Evolutionary conservation across 2,329 filamentous ascomycete species (phyloP), one percentile per base, ranked within the genome.

Genomic region (Alternaria ethzedia): DNA sequence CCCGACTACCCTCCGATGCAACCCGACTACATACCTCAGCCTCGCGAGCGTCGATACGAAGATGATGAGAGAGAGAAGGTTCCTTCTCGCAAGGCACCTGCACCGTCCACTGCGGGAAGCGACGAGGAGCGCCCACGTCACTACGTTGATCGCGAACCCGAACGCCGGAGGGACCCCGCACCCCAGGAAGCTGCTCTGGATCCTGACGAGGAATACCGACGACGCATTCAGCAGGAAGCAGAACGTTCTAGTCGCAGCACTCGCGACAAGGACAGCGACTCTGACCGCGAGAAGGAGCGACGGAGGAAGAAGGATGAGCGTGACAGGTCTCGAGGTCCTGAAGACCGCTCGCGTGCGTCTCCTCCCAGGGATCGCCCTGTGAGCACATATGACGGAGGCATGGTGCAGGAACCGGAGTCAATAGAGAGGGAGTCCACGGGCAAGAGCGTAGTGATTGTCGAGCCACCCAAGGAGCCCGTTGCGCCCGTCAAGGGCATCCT

Each of bases 401-500:
- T 79, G 13, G 73, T 76, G 2, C 73, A 78, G 46, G 78, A 81
- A 56, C 79, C 78, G 5, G 78, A 77, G 20, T 66, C 72, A 1
- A 43, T 78, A 15, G 70, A 72, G 52, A 67, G 67, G 49, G 68
- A 70, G 20, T 63, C 71, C 20, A 15, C 65, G 4, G 71, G 64
- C 47, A 82, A 81, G 64, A 67, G 68, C 36, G 83, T 86, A 6
- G 81, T 82, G 43, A 85, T 96, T 5, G 91, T 96, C 17, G 90
- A 91, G 6, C 92, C 92, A 1, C 91, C 84, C 3, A 90, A 79
- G 58, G 90, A 92, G 17, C 86, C 86, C 44, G 91, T 92, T 68
- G 87, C 88, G 17, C 93, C 63, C 10, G 65, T 73, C 43, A 96
- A 91, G 79, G 90, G 94, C 15, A 98, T 98, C 60, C 84, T 98